Conservation (phyloP, 352 stramenopile genomes). For the Globisporangium lucens region DNA sequence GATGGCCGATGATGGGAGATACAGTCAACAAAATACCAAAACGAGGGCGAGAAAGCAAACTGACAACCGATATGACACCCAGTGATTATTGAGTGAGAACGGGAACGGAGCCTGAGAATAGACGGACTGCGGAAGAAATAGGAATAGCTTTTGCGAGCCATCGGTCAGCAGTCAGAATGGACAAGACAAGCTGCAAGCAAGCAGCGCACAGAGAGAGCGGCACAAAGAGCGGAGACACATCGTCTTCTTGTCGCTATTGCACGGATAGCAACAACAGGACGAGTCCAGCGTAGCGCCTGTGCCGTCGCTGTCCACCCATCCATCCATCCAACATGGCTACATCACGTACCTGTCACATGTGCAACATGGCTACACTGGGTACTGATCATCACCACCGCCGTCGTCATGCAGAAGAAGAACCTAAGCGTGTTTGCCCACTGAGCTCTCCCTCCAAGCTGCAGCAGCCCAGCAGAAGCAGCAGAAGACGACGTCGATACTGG, state of each 20-base stretch:
- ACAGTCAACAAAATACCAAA: too few relatives aligned
- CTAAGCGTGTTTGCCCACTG: too few relatives aligned
- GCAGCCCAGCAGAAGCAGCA: neutral
- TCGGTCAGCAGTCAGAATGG: neutral
- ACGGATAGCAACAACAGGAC: neutral
- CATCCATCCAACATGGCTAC: conserved; percentile 2
- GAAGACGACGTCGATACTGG: neutral
- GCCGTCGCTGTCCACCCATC: neutral
- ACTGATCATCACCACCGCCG: neutral
- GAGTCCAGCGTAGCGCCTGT: neutral
- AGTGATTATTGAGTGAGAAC: neutral
- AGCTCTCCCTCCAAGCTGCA: too few relatives aligned
- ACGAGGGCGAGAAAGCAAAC: too few relatives aligned
- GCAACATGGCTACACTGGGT: conserved; percentile 4
- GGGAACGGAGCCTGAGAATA: neutral
- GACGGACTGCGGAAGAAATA: neutral
- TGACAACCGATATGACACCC: neutral
- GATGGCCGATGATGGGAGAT: too few relatives aligned
- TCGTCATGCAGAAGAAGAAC: too few relatives aligned
- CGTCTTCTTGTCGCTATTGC: neutral
- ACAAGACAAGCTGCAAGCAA: neutral
- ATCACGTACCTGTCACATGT: neutral
- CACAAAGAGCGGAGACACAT: neutral
- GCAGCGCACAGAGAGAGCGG: neutral
- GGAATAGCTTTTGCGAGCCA: neutral